Percentiles rank a stretch among this genome's conserved stretches.
Conservation (phyloP, 176 grass and related monocot genomes). For the Aegilops speltoides region DNA sequence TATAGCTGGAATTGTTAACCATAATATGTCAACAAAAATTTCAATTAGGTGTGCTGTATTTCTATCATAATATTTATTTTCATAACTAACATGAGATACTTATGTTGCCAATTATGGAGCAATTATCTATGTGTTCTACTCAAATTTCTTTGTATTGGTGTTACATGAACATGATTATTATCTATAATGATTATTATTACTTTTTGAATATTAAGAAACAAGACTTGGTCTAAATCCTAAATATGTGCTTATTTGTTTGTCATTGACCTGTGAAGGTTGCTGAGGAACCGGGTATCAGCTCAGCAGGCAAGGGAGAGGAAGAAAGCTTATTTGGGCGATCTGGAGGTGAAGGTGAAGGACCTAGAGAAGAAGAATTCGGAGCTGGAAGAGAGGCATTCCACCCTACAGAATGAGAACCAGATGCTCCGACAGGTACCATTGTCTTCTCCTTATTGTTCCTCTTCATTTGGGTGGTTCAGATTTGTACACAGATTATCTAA, state of each 20-base stretch:
- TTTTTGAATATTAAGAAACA: neutral
- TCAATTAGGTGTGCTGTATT: neutral
- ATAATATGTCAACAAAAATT: neutral
- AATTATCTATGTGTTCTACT: neutral
- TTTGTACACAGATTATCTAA: neutral
- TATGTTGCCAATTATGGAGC: neutral
- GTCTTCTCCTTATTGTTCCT: neutral
- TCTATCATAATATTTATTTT: too few species aligned
- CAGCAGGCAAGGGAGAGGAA: conserved; percentile 90
- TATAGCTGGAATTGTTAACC: neutral
- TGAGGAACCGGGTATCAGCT: conserved; percentile 85
- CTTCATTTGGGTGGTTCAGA: neutral
- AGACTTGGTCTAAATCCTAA: neutral
- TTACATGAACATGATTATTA: too few species aligned
- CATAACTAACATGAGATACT: neutral
- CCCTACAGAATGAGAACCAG: conserved; percentile 86
- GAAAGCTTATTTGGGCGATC: conserved; percentile 77
- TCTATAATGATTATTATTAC: too few species aligned
- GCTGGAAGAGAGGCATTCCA: conserved; percentile 72
- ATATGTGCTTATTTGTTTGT: conserved; percentile 21
- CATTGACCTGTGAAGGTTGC: conserved; percentile 45
- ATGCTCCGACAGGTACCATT: conserved; percentile 79
- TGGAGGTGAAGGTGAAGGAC: conserved; percentile 70
- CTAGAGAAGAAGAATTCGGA: conserved; percentile 77
- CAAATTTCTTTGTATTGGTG: too few species aligned